Conservation (phyloP, 2,329 filamentous ascomycete species). For the Aspergillus spinulosporus region DNA sequence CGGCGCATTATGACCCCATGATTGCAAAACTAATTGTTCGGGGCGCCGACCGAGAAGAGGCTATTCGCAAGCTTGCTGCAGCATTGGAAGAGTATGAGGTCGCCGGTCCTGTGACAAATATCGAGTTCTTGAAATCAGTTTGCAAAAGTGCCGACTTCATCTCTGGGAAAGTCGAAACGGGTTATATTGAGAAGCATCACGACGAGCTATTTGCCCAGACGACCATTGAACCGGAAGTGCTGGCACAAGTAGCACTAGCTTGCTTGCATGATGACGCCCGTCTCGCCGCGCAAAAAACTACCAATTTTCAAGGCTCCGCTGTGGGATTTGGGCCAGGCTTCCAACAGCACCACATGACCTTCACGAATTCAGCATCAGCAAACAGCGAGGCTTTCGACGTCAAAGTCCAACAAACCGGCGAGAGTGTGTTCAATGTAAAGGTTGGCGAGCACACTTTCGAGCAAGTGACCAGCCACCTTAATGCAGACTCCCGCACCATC, state of each 20-base stretch:
- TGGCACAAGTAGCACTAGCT: conserved; percentile 82
- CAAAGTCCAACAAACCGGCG: conserved; percentile 53
- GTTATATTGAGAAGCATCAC: conserved; percentile 88
- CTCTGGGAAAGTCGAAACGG: conserved; percentile 70
- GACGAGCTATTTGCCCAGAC: conserved; percentile 72
- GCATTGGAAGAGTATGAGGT: conserved; percentile 3
- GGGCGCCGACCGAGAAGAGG: not conserved
- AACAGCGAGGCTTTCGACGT: conserved; percentile 47
- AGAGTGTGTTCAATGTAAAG: conserved; percentile 51
- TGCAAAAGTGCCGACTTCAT: not conserved
- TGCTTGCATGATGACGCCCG: conserved; percentile 57
- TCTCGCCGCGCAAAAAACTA: conserved; percentile 25
- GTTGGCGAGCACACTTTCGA: conserved; percentile 42
- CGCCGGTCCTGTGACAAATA: conserved; percentile 4
- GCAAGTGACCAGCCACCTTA: conserved; percentile 52
- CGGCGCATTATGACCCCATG: conserved; percentile 5
- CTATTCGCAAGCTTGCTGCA: not conserved
- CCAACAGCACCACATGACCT: conserved; percentile 63
- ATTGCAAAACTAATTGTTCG: conserved; percentile 10
- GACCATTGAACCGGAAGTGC: conserved; percentile 67
- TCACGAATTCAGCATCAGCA: conserved; percentile 51
- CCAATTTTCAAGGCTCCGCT: conserved; percentile 33
- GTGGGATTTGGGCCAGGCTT: conserved; percentile 64
- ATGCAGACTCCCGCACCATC: conserved; percentile 52
- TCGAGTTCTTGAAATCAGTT: not conserved